These are phyloP conservation scores for Russula lepida DNA, from an alignment of 768 basidiomycete species.

Conservation along the genomic window DNA sequence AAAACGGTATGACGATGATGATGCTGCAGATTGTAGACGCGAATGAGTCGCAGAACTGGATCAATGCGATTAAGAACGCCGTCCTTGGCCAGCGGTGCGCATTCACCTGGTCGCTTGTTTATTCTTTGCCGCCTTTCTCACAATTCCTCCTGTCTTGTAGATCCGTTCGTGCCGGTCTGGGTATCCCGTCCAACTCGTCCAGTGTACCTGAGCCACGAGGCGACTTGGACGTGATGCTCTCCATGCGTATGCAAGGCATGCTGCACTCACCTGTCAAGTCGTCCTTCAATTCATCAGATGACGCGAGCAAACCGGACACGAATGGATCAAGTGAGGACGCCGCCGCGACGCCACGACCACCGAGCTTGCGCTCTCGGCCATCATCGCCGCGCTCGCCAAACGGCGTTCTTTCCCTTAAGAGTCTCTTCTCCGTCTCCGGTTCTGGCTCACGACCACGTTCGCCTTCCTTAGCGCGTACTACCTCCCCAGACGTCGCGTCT, in stretches of 20 bases:
- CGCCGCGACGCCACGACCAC: constrained; percentile 18
- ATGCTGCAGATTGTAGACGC: constrained; percentile 56
- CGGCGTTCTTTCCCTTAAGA: constrained; percentile 51
- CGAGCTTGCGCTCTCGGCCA: constrained; percentile 26
- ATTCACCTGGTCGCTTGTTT: neutral
- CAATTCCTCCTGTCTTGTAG: constrained; percentile 32
- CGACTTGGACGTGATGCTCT: constrained; percentile 78
- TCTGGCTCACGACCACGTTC: constrained; percentile 46
- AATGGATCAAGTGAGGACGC: neutral
- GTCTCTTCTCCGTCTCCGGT: constrained; percentile 41
- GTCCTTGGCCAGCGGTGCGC: constrained; percentile 63
- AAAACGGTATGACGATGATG: constrained; percentile 55
- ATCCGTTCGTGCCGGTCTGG: constrained; percentile 60
- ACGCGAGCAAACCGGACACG: neutral
- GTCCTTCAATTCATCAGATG: constrained; percentile 11
- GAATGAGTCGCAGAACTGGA: constrained; percentile 65
- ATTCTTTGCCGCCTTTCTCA: neutral
- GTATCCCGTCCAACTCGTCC: constrained; percentile 34
- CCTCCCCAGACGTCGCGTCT: constrained; percentile 28
- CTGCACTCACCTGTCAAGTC: constrained; percentile 30
- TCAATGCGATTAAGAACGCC: constrained; percentile 59
- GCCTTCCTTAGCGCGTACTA: constrained; percentile 33
- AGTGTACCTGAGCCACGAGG: constrained; percentile 57
- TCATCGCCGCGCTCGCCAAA: constrained; percentile 20
- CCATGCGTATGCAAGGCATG: constrained; percentile 64